Evolutionary conservation across 2,329 filamentous ascomycete species (phyloP).

Genomic region (Immersiporthe knoxdaviesiana): DNA sequence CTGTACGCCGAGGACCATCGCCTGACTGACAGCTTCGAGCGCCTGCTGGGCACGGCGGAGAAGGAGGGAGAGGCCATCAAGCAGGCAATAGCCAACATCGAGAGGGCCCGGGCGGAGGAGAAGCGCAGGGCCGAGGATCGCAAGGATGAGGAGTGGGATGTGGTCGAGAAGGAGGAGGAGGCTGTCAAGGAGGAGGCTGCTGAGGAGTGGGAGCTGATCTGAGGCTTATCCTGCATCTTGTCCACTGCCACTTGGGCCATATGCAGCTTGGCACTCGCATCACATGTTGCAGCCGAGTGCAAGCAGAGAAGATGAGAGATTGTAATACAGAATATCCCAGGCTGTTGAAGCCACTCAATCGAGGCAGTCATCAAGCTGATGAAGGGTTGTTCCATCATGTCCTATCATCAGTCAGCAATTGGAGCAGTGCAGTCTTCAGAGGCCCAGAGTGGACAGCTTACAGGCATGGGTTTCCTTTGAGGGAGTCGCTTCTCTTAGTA

Average conservation of each 20-base stretch:
- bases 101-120: not conserved
- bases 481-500: not conserved
- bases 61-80: not conserved
- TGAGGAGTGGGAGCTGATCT: conserved; percentile 10
- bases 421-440: not conserved
- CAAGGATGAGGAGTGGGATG: conserved; percentile 13
- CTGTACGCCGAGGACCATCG: not conserved
- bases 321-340: not conserved
- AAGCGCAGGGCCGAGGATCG: not conserved
- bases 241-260: not conserved
- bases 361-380: not conserved
- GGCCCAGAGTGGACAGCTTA: not conserved
- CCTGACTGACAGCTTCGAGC: conserved; percentile 7
- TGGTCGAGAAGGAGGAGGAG: conserved; percentile 12
- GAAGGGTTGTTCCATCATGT: not conserved
- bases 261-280: not conserved
- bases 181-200: conserved; percentile 3
- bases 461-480: not conserved
- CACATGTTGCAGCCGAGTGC: not conserved
- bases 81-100: not conserved
- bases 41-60: not conserved
- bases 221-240: not conserved
- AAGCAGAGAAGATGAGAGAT: not conserved
- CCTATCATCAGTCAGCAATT: conserved; percentile 3
- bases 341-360: not conserved